phyloP scores from a whole-genome alignment of 768 basidiomycete genomes.

The Galerina marginata region DNA sequence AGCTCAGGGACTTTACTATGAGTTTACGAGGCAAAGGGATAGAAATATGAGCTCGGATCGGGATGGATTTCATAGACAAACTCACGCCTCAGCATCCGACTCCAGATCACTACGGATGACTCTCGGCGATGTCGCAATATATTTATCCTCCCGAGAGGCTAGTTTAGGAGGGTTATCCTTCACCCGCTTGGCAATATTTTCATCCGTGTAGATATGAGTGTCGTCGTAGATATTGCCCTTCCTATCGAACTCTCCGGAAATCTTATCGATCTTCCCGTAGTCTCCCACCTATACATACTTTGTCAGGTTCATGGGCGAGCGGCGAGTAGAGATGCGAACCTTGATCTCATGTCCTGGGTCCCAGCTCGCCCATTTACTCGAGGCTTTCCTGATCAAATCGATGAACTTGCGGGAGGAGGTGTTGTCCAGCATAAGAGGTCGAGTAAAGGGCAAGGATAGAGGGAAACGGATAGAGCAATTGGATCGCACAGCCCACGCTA shows the following conservation, averaged over 20 bases:
- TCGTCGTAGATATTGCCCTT: not conserved
- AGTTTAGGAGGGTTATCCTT: not conserved
- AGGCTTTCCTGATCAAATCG: not conserved
- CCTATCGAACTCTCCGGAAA: not conserved
- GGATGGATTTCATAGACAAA: not conserved
- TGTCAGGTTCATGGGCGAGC: not conserved
- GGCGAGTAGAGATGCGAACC: not conserved
- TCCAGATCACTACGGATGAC: not conserved
- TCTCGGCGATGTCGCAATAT: not conserved
- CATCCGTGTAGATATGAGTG: not conserved
- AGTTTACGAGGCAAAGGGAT: not conserved
- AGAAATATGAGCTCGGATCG: not conserved
- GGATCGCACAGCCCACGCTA: no score
- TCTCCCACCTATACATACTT: not conserved
- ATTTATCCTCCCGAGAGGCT: not conserved
- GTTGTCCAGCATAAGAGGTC: no score
- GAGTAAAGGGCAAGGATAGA: no score
- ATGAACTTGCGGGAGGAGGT: not conserved
- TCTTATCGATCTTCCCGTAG: slow-evolving; percentile 1
- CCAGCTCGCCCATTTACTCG: not conserved
- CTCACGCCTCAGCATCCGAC: not conserved
- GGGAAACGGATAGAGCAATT: no score
- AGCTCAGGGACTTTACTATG: not conserved
- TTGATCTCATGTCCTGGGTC: not conserved
- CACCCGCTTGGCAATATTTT: not conserved